Evolutionary conservation across 345 rosid genomes (phyloP).

Genomic region (Mangifera indica): DNA sequence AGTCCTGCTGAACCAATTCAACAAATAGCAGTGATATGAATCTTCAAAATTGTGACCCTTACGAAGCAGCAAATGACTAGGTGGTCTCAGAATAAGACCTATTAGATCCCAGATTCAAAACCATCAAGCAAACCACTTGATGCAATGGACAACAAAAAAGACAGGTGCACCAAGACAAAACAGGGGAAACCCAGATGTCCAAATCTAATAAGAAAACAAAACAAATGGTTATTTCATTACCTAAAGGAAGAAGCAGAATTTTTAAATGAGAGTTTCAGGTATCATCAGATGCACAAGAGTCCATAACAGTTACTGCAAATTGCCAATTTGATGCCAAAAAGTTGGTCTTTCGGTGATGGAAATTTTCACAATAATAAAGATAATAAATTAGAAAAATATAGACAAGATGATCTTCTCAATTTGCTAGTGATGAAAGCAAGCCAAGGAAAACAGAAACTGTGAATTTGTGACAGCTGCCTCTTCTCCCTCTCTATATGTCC

Average conservation of each 20-base stretch:
- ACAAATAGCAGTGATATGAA: slow-evolving; percentile 20
- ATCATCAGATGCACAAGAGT: slow-evolving; percentile 37
- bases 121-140: slow-evolving; percentile 17
- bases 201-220: slow-evolving; percentile 32
- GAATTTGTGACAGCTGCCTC: slow-evolving; percentile 47
- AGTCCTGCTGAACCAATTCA: slow-evolving; percentile 17
- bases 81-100: neutral
- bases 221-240: slow-evolving; percentile 20
- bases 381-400: slow-evolving; percentile 14
- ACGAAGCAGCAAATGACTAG: slow-evolving; percentile 3
- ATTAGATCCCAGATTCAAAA: slow-evolving; percentile 21
- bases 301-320: slow-evolving; percentile 42
- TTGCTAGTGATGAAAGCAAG: slow-evolving; percentile 9
- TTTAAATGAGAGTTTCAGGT: slow-evolving; percentile 34
- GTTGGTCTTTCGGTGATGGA: slow-evolving; percentile 8
- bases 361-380: neutral
- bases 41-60: neutral
- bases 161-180: neutral
- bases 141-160: slow-evolving; percentile 17
- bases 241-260: slow-evolving; percentile 28
- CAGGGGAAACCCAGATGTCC: slow-evolving; percentile 31
- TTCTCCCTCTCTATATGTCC: slow-evolving; percentile 28
- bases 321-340: slow-evolving; percentile 37
- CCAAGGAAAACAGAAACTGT: slow-evolving; percentile 15
- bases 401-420: slow-evolving; percentile 14